These are phyloP conservation scores for Barbarea vulgaris DNA, from an alignment of 345 rosid species.

Conservation along the genomic window DNA sequence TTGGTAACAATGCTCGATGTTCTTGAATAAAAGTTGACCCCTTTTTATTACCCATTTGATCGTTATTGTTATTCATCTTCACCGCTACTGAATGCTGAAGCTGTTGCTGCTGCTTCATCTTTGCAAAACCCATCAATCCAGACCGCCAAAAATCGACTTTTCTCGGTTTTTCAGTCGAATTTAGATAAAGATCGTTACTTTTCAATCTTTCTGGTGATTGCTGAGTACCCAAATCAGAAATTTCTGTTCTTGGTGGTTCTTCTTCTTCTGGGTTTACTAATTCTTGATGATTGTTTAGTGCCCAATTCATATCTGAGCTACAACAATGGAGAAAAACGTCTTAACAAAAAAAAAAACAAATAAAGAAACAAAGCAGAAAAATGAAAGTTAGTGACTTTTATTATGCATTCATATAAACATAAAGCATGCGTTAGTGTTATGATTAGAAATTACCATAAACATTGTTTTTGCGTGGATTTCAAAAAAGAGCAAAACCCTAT, in stretches of 20 bases:
- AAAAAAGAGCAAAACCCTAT: slow-evolving; percentile 7
- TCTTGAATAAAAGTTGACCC: slow-evolving; percentile 71
- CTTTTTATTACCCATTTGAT: slow-evolving; percentile 60
- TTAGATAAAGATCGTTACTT: slow-evolving; percentile 30
- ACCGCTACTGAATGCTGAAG: slow-evolving; percentile 61
- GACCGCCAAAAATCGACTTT: slow-evolving; percentile 37
- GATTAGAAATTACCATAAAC: slow-evolving; percentile 45
- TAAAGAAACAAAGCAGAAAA: not conserved
- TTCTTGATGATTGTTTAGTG: slow-evolving; percentile 35
- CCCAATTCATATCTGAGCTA: slow-evolving; percentile 62
- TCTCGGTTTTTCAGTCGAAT: slow-evolving; percentile 9
- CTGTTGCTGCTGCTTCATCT: slow-evolving; percentile 55
- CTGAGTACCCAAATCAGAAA: not conserved
- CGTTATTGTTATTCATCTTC: slow-evolving; percentile 48
- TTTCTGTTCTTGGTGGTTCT: not conserved
- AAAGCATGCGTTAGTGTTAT: slow-evolving; percentile 41
- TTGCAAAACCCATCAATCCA: slow-evolving; percentile 58
- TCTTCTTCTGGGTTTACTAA: slow-evolving; percentile 31
- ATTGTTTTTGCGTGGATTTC: slow-evolving; percentile 56
- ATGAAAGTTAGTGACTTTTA: slow-evolving; percentile 13
- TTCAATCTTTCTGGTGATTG: not conserved
- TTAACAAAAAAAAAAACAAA: not conserved
- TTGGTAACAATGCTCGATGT: slow-evolving; percentile 70
- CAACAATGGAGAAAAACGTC: slow-evolving; percentile 26
- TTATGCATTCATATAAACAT: slow-evolving; percentile 8